Conservation (phyloP, 2,329 filamentous ascomycete species). For the Nemania sp. region DNA sequence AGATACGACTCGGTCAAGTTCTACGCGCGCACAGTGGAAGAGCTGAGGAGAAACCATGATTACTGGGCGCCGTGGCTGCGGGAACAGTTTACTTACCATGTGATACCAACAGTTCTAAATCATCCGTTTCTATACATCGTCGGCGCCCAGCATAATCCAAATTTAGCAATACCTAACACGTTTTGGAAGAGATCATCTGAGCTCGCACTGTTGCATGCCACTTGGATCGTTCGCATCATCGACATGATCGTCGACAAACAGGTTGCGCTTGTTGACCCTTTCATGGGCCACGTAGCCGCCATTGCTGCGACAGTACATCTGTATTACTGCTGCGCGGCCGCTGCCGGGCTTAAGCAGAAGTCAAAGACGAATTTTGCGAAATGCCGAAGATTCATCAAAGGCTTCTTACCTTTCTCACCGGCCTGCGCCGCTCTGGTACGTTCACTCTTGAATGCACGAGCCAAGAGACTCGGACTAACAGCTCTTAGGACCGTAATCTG, state of each 20-base stretch:
- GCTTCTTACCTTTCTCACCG: slow-evolving; percentile 23
- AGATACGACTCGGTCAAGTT: slow-evolving; percentile 29
- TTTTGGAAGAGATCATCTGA: slow-evolving; percentile 28
- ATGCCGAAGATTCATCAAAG: slow-evolving; percentile 25
- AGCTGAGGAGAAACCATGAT: slow-evolving; percentile 22
- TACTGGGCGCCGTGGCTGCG: slow-evolving; percentile 27
- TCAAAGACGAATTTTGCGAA: slow-evolving; percentile 26
- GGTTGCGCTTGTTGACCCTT: slow-evolving; percentile 25
- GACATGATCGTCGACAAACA: slow-evolving; percentile 29
- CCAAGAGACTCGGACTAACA: slow-evolving; percentile 1
- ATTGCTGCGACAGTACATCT: slow-evolving; percentile 28
- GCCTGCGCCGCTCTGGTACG: slow-evolving; percentile 26
- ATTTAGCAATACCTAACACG: slow-evolving; percentile 26
- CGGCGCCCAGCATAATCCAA: slow-evolving; percentile 24
- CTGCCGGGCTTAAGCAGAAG: slow-evolving; percentile 26
- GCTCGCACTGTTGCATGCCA: slow-evolving; percentile 26
- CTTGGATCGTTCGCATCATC: slow-evolving; percentile 28
- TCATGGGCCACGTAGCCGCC: slow-evolving; percentile 25
- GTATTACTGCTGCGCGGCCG: slow-evolving; percentile 26
- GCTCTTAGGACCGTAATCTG: slow-evolving; percentile 22
- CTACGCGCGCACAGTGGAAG: slow-evolving; percentile 25
- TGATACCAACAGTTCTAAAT: slow-evolving; percentile 27
- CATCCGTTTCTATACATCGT: slow-evolving; percentile 29
- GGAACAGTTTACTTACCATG: slow-evolving; percentile 28
- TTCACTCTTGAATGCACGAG: background rate